Conservation (phyloP, 306 rosid genomes). For the Urtica urens region DNA sequence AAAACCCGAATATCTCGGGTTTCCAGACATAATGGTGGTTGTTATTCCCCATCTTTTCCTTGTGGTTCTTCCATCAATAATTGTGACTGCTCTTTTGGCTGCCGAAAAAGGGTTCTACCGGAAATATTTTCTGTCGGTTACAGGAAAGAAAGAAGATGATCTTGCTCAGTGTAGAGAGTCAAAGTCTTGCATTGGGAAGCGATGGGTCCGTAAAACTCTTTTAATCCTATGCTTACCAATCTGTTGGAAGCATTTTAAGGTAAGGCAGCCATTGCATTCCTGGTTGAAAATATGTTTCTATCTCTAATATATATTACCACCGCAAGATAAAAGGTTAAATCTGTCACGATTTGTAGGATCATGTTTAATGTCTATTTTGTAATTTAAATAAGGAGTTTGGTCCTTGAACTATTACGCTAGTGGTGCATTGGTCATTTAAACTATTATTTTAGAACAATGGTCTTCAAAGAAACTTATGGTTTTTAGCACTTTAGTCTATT, state of each 20-base stretch:
- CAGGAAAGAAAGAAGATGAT: constrained; percentile 81
- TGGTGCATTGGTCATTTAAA: too few species aligned
- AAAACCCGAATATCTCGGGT: constrained; percentile 56
- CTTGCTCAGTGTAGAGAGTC: constrained; percentile 17
- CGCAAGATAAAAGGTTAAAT: too few species aligned
- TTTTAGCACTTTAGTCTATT: too few species aligned
- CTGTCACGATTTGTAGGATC: too few species aligned
- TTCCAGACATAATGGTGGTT: constrained; percentile 71
- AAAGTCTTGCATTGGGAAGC: constrained; percentile 24
- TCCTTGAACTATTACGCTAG: too few species aligned
- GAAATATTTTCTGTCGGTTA: constrained; percentile 32
- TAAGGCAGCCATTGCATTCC: too few species aligned
- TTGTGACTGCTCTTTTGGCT: constrained; percentile 39
- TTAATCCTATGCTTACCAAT: constrained; percentile 48
- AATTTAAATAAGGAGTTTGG: too few species aligned
- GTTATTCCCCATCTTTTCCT: constrained; percentile 75
- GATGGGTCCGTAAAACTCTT: constrained; percentile 51
- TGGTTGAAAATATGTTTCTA: too few species aligned
- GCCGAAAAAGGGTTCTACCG: constrained; percentile 51
- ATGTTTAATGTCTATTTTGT: too few species aligned
- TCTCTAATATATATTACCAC: too few species aligned
- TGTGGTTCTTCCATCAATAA: constrained; percentile 65
- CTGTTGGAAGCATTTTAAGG: constrained; percentile 78
- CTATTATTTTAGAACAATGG: too few species aligned
- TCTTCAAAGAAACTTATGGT: too few species aligned